These are phyloP conservation scores for Vachellia pachyceras DNA, from an alignment of 306 rosid genomes.

Conservation along the genomic window DNA sequence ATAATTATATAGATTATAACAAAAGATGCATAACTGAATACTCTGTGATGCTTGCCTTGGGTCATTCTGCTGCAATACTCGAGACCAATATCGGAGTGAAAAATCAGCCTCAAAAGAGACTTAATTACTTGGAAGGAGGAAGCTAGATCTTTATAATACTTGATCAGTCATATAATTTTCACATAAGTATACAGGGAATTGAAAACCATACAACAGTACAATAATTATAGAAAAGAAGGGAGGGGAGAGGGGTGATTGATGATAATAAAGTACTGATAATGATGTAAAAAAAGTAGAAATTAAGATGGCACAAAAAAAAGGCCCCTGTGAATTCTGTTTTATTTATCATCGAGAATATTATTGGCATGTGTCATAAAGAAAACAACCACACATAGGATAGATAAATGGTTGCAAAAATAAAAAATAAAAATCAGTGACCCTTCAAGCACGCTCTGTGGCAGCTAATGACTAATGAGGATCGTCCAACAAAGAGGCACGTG, in stretches of 20 bases:
- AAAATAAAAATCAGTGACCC: constrained; percentile 16
- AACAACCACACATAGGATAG: constrained; percentile 1
- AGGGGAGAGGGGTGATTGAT: neutral
- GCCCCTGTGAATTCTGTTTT: neutral
- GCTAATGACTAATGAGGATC: neutral
- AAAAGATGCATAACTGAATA: neutral
- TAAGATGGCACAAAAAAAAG: constrained; percentile 1
- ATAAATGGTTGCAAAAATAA: constrained; percentile 24
- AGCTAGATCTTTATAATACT: neutral
- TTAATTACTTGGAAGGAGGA: constrained; percentile 3
- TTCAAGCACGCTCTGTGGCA: neutral
- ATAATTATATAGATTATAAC: neutral
- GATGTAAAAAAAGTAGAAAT: neutral
- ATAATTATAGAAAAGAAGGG: constrained; percentile 4
- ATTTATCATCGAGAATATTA: neutral
- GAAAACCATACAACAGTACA: constrained; percentile 7
- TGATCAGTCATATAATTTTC: neutral
- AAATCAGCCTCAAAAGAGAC: neutral
- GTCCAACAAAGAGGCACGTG: neutral
- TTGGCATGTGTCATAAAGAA: neutral
- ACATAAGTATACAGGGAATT: constrained; percentile 6
- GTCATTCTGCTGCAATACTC: neutral
- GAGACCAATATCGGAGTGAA: neutral
- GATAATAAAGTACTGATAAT: neutral
- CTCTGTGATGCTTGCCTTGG: neutral